These are phyloP conservation scores for Aureobasidium sp. DNA, from an alignment of 2,329 filamentous ascomycete species.

Conservation along the genomic window DNA sequence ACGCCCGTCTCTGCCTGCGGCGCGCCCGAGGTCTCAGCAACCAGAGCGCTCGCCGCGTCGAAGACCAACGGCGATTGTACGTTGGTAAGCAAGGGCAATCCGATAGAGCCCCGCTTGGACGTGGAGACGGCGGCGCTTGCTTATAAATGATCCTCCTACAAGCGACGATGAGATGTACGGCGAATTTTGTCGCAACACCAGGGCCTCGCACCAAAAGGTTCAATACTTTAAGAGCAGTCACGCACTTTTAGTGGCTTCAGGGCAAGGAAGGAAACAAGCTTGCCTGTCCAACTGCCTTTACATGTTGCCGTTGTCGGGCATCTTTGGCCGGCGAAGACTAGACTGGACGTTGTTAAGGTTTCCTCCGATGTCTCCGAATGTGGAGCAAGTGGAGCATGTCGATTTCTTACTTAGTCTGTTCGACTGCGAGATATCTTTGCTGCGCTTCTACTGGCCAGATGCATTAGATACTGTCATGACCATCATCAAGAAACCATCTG, in stretches of 20 bases:
- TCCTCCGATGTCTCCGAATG: background rate
- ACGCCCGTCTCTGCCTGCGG: background rate
- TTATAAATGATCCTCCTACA: background rate
- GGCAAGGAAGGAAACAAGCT: background rate
- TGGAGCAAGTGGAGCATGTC: background rate
- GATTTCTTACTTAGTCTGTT: background rate
- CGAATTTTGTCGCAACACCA: background rate
- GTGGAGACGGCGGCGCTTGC: background rate
- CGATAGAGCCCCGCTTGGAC: conserved; percentile 2
- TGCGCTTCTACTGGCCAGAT: background rate
- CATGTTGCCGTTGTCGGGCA: background rate
- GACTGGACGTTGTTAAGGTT: background rate
- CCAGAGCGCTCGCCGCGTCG: background rate
- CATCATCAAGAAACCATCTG: background rate
- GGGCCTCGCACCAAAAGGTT: background rate
- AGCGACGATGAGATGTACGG: background rate
- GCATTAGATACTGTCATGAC: background rate
- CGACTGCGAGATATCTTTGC: background rate
- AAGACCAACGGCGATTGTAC: background rate
- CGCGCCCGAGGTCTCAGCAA: background rate
- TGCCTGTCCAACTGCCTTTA: background rate
- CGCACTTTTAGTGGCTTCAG: background rate
- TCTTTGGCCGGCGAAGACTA: background rate
- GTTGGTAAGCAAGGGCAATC: conserved; percentile 1
- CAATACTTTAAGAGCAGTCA: background rate